Evolutionary conservation across 2,329 filamentous ascomycete species (phyloP), one percentile per base, ranked within the genome.

Genomic region (Microcyclospora pomicola): DNA sequence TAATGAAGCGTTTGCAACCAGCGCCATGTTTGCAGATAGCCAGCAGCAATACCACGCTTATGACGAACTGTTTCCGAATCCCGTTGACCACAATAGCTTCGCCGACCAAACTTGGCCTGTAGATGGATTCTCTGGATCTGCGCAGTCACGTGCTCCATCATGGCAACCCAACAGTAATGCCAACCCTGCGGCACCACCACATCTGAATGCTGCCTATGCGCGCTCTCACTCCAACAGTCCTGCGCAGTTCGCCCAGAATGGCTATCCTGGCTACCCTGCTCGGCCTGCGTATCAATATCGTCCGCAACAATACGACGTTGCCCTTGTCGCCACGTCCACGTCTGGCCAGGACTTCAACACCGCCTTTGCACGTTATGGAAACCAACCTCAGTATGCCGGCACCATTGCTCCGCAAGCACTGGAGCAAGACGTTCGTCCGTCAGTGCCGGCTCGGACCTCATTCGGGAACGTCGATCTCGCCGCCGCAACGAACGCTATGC

Each of bases 361-460:
- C 15, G 38, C 37, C 31, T 38, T 34, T n/a, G 27, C 41, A 15
- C 33, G 36, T 11, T 49, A 46, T 32, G 24, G 19, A 27, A 42
- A 39, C 28, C 44, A 41, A 13, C 16, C 38, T 10, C 48, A 48
- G 27, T 45, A 42, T 24, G 29, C 43, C n/a, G 43, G 41, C 5
- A 56, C 50, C 9, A 50, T 57, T 38, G 46, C 53, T n/a, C 54
- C 54, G 9, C 53, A 55, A 29, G 49, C 54, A 24, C 44, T 57
- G 10, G 46, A 55, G 15, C 49, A 51, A 9, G 35, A 45, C 6
- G 19, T 33, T 5, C 45, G 38, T 11, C 32, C 42, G 24, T 27
- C 35, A 10, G 31, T 43, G 5, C 37, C 32, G 12, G 14, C 31
- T 13, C 42, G 35, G 15, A 43, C 39, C 15, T 36, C 41, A 4